Percentiles rank a stretch among this genome's conserved stretches.
Conservation (phyloP, 2,329 filamentous ascomycete genomes). For the Microdochium bolleyi region DNA sequence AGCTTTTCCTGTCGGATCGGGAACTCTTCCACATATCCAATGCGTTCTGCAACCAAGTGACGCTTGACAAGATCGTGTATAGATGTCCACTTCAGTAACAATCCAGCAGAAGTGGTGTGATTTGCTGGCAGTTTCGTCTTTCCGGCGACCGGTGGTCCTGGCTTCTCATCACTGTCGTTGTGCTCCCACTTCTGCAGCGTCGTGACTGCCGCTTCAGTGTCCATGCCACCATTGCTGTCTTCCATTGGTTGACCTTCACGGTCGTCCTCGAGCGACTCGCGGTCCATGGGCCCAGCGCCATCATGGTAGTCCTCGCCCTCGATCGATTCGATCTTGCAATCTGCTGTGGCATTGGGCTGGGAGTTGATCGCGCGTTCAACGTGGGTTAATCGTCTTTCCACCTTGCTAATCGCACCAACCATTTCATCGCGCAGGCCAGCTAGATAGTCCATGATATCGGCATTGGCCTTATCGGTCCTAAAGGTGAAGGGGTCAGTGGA, state of each 20-base stretch:
- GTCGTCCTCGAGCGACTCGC: neutral
- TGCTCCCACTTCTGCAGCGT: conserved; percentile 25
- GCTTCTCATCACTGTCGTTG: conserved; percentile 42
- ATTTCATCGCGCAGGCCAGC: conserved; percentile 23
- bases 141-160: conserved; percentile 45
- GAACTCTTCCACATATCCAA: conserved; percentile 58
- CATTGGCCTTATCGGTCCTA: conserved; percentile 51
- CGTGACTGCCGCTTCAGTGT: conserved; percentile 19
- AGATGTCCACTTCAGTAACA: conserved; percentile 65
- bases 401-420: conserved; percentile 24
- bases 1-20: conserved; percentile 69
- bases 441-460: conserved; percentile 53
- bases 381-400: conserved; percentile 27
- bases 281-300: conserved; percentile 2
- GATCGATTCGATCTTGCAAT: conserved; percentile 19
- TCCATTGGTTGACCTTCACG: neutral
- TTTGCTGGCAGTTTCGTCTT: conserved; percentile 70
- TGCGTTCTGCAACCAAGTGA: conserved; percentile 37
- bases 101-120: conserved; percentile 84
- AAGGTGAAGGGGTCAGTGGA: conserved; percentile 4
- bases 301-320: conserved; percentile 19
- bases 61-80: conserved; percentile 56
- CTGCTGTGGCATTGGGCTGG: conserved; percentile 11
- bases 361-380: conserved; percentile 25
- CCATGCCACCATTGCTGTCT: conserved; percentile 8